Evolutionary conservation across 306 rosid genomes (phyloP), one percentile per base, ranked within the genome.

Genomic region (Mimosa pudica): DNA sequence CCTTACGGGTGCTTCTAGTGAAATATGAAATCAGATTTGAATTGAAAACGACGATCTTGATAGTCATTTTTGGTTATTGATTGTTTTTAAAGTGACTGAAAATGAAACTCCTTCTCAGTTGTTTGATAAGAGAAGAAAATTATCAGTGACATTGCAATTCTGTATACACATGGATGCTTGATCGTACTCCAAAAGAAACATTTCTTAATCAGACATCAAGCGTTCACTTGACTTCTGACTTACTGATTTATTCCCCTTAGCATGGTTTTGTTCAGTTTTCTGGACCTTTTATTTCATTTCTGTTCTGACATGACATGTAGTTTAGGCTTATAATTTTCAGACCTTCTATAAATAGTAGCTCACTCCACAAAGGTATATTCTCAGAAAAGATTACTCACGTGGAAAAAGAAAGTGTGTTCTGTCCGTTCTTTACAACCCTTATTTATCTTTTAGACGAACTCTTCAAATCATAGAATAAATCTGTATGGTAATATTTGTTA

Each of bases 281-380:
- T n/a, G 10, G 30, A 52, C 46, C 33, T 46, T 38, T 18, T 17
- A 68, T 41, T 16, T 65, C 24, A 66, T 67, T 65, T 18, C 3
- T 48, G 71, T 41, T n/a, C 71, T 67, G 71, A 41, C 41, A 44
- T 2, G 33, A 68, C 73, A n/a, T 10, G 18, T n/a, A 68, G 32
- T 17, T 3, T 36, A 14, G 38, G 45, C 13, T 17, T 18, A 11
- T 17, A 13, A 33, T 13, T 33, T 30, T 14, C 46, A 71, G 17
- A 60, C 73, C 72, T 9, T 71, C 74, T 49, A 76, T 55, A 64
- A 48, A 60, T 4, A 80, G 74, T 63, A 71, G 78, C 65, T 77
- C 79, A 65, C 62, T 17, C 62, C 41, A 17, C 16, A 18, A 18
- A 5, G 55, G 71, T 65, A 77, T 72, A 73, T 77, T 76, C 81